phyloP scores from a whole-genome alignment of 768 basidiomycete genomes.

The Dentipellis sp. region DNA sequence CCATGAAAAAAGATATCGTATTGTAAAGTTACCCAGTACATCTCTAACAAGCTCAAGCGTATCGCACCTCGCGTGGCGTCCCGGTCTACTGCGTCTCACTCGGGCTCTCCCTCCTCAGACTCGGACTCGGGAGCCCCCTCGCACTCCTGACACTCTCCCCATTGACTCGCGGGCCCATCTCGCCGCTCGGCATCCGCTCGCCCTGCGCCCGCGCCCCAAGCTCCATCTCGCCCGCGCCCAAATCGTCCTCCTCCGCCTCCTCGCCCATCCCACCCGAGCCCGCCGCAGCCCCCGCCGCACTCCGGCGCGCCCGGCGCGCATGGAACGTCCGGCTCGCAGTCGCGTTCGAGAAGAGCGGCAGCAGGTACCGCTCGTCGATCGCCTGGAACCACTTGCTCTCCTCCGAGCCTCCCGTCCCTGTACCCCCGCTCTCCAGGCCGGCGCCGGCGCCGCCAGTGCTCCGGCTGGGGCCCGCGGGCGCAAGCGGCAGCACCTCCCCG shows the following conservation, averaged over 20 bases:
- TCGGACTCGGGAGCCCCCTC: constrained; percentile 12
- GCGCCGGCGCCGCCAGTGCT: constrained; percentile 1
- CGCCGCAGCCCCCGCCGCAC: constrained; percentile 22
- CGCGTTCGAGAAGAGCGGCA: constrained; percentile 89
- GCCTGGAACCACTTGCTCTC: constrained; percentile 96
- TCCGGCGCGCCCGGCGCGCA: constrained; percentile 57
- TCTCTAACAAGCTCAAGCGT: too few species aligned
- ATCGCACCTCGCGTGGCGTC: too few species aligned
- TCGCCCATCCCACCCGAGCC: constrained; percentile 16
- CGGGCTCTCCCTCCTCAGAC: constrained; percentile 11
- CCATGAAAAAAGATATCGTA: too few species aligned
- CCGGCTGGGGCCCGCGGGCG: constrained; percentile 36
- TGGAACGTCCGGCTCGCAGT: constrained; percentile 84
- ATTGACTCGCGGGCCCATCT: not conserved
- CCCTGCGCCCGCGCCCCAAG: constrained; percentile 5
- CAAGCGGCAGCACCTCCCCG: constrained; percentile 68
- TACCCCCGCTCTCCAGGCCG: not conserved
- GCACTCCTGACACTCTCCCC: constrained; percentile 8
- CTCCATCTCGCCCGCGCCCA: constrained; percentile 22
- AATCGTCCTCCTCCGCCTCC: constrained; percentile 23
- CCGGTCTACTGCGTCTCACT: too few species aligned
- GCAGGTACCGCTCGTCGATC: constrained; percentile 87
- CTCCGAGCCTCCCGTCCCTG: constrained; percentile 27
- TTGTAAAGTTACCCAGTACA: too few species aligned
- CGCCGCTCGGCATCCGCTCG: not conserved